Evolutionary conservation across 2,329 filamentous ascomycete species (phyloP).

Genomic region (Xenosphaeropsis pyriputrescens): DNA sequence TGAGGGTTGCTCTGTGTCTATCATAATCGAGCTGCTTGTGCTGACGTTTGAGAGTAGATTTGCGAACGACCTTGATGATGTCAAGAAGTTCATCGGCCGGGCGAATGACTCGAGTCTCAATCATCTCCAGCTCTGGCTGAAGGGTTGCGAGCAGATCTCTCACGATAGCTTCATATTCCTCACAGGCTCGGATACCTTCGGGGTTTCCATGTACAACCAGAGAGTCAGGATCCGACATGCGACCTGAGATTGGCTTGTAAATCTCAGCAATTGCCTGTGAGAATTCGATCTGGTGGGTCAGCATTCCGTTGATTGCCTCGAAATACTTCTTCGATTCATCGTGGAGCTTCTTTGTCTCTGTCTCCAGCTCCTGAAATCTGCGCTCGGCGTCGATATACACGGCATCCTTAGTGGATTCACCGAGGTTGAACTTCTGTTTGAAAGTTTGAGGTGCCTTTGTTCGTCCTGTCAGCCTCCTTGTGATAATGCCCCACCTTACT

Average conservation of each 20-base stretch:
- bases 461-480: conserved; percentile 5
- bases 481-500: neutral
- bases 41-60: conserved; percentile 76
- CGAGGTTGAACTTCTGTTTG: conserved; percentile 86
- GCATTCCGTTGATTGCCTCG: conserved; percentile 95
- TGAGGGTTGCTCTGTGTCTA: conserved; percentile 65
- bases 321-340: conserved; percentile 98
- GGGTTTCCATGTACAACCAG: conserved; percentile 72
- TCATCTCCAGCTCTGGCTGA: conserved; percentile 91
- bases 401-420: conserved; percentile 87
- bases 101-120: conserved; percentile 78
- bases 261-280: conserved; percentile 91
- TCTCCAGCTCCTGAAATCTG: conserved; percentile 86
- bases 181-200: conserved; percentile 87
- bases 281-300: conserved; percentile 95
- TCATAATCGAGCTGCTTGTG: conserved; percentile 98
- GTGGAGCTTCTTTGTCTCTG: conserved; percentile 90
- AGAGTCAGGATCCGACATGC: conserved; percentile 83
- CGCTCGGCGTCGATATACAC: conserved; percentile 92
- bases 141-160: conserved; percentile 80
- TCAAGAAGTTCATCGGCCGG: conserved; percentile 88
- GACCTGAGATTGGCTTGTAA: conserved; percentile 95
- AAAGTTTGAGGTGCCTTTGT: conserved; percentile 73
- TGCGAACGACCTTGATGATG: conserved; percentile 90
- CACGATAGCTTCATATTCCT: conserved; percentile 89